phyloP scores from a whole-genome alignment of 2,329 filamentous ascomycete genomes.

The Stachybotrys chartarum region DNA sequence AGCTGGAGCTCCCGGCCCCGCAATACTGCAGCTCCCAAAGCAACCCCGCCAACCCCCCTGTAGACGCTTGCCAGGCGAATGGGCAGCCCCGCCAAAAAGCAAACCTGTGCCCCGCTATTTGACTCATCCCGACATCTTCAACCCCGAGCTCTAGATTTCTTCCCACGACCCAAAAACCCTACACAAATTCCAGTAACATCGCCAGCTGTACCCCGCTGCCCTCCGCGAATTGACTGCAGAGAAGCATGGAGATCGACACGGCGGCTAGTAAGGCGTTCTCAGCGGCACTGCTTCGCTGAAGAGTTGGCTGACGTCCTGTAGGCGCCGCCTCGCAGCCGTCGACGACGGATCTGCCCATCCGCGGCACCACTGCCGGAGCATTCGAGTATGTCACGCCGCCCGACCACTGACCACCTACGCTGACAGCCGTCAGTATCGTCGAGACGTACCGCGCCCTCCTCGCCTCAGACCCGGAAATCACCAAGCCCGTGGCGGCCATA shows the following conservation, averaged over 20 bases:
- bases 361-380: background rate
- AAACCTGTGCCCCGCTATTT: background rate
- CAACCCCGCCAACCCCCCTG: background rate
- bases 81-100: background rate
- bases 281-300: background rate
- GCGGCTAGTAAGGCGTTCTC: background rate
- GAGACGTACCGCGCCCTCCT: constrained; percentile 47
- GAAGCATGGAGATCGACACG: background rate
- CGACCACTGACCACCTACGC: background rate
- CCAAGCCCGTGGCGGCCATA: constrained; percentile 92
- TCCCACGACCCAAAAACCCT: background rate
- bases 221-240: no score
- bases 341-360: background rate
- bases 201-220: no score
- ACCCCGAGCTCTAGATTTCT: background rate
- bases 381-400: background rate
- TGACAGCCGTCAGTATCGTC: constrained; percentile 38
- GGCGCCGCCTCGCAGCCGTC: background rate
- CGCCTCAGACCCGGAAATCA: constrained; percentile 69
- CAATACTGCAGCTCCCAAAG: background rate
- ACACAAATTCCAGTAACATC: no score
- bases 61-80: background rate
- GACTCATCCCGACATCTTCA: background rate
- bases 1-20: background rate
- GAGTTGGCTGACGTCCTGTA: background rate